Evolutionary conservation across 176 grass and related monocot species (phyloP).

Genomic region (Cenchrus purpureus): DNA sequence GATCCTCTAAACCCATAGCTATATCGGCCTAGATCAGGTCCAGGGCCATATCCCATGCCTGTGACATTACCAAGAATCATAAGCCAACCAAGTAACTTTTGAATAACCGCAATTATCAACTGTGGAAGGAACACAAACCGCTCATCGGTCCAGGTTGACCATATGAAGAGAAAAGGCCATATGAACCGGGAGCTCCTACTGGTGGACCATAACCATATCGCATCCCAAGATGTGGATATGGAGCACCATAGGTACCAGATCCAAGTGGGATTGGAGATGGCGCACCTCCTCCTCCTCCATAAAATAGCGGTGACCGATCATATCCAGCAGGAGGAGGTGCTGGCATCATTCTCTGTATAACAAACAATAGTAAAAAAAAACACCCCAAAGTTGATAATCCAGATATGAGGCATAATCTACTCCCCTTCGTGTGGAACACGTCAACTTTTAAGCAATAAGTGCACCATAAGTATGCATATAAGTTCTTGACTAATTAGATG

Average conservation of each 20-base stretch:
- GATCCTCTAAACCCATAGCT: conserved; percentile 92
- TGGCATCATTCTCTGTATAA: conserved; percentile 68
- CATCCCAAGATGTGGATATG: conserved; percentile 68
- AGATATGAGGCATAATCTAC: neutral
- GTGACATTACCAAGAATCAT: conserved; percentile 30
- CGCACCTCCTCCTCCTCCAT: conserved; percentile 46
- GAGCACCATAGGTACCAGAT: conserved; percentile 63
- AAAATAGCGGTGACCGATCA: conserved; percentile 77
- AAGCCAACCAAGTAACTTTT: conserved; percentile 28
- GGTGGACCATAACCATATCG: conserved; percentile 80
- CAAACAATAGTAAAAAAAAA: conserved; percentile 32
- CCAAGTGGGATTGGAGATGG: conserved; percentile 68
- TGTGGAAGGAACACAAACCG: conserved; percentile 58
- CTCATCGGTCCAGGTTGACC: conserved; percentile 73
- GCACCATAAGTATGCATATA: conserved; percentile 2
- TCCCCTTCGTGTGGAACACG: neutral
- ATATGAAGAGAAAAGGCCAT: conserved; percentile 84
- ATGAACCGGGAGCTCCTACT: conserved; percentile 64
- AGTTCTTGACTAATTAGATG: neutral
- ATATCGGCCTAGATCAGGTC: conserved; percentile 68
- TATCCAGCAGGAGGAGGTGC: conserved; percentile 56
- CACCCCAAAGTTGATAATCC: neutral
- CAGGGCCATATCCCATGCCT: conserved; percentile 81
- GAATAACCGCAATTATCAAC: conserved; percentile 11
- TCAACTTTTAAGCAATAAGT: neutral